These are phyloP conservation scores for Ramalina peruviana DNA, from an alignment of 495 filamentous ascomycete genomes.

Conservation along the genomic window DNA sequence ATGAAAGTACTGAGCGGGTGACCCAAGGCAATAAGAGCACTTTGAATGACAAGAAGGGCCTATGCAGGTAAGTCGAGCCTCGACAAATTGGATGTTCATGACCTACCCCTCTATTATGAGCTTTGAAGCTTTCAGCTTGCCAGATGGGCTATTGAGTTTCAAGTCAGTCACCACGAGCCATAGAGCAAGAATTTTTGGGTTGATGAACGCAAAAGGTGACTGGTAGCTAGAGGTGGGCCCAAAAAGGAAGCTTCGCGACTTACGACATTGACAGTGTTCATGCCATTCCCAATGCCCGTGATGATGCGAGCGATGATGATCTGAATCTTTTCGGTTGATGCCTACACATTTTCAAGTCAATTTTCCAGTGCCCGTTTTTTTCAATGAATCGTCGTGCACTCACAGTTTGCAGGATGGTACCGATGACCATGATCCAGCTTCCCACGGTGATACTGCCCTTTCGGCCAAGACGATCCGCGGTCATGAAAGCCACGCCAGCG, in stretches of 20 bases:
- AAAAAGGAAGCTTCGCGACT: no score
- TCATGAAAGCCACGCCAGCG: conserved; percentile 27
- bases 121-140: conserved; percentile 15
- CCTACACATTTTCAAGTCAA: no score
- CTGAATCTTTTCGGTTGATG: conserved; percentile 22
- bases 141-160: conserved; percentile 5
- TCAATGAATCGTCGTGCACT: no score
- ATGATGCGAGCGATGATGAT: conserved; percentile 30
- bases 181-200: no score
- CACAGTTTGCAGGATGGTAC: conserved; percentile 21
- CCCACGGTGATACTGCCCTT: conserved; percentile 29
- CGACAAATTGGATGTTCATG: background rate
- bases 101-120: conserved; percentile 16
- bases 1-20: conserved; percentile 16
- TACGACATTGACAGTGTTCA: conserved; percentile 15
- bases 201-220: no score
- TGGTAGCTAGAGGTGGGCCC: no score
- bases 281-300: conserved; percentile 20
- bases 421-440: conserved; percentile 29
- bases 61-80: background rate
- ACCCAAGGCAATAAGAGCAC: conserved; percentile 14
- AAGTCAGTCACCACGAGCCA: no score
- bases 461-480: conserved; percentile 30
- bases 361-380: no score
- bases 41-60: conserved; percentile 14